Percentiles rank a stretch among this genome's conserved stretches.
These are phyloP conservation scores for Amanita polypyramis DNA, from an alignment of 768 basidiomycete genomes.

Conservation along the genomic window DNA sequence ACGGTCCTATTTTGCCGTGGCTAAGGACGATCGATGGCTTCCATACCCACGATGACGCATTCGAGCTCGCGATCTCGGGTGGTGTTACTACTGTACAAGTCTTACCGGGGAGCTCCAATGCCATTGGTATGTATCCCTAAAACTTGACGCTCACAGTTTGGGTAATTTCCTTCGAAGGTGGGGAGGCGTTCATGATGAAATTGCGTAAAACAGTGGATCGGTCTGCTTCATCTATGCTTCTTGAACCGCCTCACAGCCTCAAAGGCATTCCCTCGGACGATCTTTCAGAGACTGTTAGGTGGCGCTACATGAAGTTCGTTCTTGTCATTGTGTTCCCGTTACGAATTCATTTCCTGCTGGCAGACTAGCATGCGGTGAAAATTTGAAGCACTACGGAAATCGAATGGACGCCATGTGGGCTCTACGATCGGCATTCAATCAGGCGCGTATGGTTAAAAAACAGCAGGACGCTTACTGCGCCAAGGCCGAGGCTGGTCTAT, in stretches of 20 bases:
- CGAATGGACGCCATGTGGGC: slow-evolving; percentile 78
- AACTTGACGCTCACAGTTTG: not conserved
- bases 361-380: slow-evolving; percentile 58
- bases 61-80: slow-evolving; percentile 67
- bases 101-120: slow-evolving; percentile 67
- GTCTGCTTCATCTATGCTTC: slow-evolving; percentile 69
- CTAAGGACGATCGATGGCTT: slow-evolving; percentile 76
- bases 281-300: slow-evolving; percentile 35
- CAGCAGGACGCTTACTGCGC: slow-evolving; percentile 66
- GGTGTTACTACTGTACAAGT: slow-evolving; percentile 83
- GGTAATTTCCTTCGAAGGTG: slow-evolving; percentile 35
- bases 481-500: slow-evolving; percentile 40
- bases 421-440: slow-evolving; percentile 69
- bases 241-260: slow-evolving; percentile 72
- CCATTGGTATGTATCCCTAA: slow-evolving; percentile 44
- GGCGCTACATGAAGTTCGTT: slow-evolving; percentile 75
- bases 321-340: not conserved
- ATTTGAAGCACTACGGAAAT: slow-evolving; percentile 33
- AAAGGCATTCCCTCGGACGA: slow-evolving; percentile 29
- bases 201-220: slow-evolving; percentile 67
- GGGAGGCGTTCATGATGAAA: slow-evolving; percentile 84
- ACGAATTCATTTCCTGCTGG: slow-evolving; percentile 7
- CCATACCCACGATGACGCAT: slow-evolving; percentile 76
- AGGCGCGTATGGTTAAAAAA: slow-evolving; percentile 57
- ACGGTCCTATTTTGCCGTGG: slow-evolving; percentile 68